Base-by-base conservation (phyloP, 169 alveolate genomes). In the Nephromyces sp. region DNA sequence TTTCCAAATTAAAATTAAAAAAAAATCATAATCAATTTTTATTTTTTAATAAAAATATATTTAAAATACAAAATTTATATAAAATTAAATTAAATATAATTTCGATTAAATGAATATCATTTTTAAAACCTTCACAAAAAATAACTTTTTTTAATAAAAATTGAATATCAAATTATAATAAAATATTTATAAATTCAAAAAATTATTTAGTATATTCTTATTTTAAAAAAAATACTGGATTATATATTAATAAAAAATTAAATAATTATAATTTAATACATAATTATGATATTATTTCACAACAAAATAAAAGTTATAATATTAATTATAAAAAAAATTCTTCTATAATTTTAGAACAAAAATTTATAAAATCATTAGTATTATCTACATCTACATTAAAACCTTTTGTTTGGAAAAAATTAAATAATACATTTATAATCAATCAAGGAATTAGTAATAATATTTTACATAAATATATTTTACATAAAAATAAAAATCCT, bases 1-100 rank as follows among this genome's bases (percentile, higher is more conserved):
- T 74, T 71, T 71, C 76, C 78, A 72, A 72, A 63, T 72, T 63
- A 72, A 72, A 8, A 28, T 62, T n/a, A n/a, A n/a, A n/a, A n/a
- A n/a, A n/a, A n/a, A n/a, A n/a, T n/a, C n/a, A n/a, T n/a, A n/a
- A n/a, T n/a, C n/a, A n/a, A n/a, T n/a, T n/a, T n/a, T n/a, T n/a
- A n/a, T n/a, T n/a, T n/a, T n/a, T n/a, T n/a, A n/a, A n/a, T n/a
- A 33, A 71, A 61, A 66, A 63, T 52, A 68, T 43, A 64, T 62
- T 57, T 65, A 65, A 66, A 71, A 77, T 61, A 64, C 68, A 32
- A 62, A 52, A 15, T 25, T 4, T 63, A 71, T 70, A 34, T 34
- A 52, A 6, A 0, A 52, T 68, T 31, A 27, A 1, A 27, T 27
- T 68, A 31, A 21, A 31, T 63, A 66, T 15, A 63, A 63, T 31